Base-by-base conservation (phyloP, 495 filamentous ascomycete genomes). In the Aspergillus carlsbadensis region DNA sequence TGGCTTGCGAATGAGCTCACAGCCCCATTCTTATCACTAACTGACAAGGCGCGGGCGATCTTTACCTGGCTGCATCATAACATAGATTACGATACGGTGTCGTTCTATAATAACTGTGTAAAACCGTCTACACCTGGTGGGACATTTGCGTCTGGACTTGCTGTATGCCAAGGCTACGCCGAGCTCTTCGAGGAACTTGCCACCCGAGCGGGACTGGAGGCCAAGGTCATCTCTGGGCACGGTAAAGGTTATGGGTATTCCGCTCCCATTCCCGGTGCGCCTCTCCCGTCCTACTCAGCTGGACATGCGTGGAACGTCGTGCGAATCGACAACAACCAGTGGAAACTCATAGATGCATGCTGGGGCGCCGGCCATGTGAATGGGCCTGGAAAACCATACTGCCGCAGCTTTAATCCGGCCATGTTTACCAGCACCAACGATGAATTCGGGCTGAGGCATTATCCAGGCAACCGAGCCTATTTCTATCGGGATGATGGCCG, bases 21-120 rank as follows among this genome's bases (percentile, higher is more conserved):
- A 45, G 69, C 78, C 7, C 91, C 90, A 2, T 97, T 97, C 67
- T 70, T 83, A 6, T 94, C 89, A 2, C 60, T 70, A 0, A 96
- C 92, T 2, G 94, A 98, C 68, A 96, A 96, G 71, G 92, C 94
- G 10, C 83, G 94, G 14, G 88, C 80, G 8, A 87, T 98, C 55
- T 98, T 98, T 69, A 89, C 90, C 7, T 98, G 92, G 94, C 80
- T 91, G 43, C 94, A 98, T 70, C 87, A 98, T 70, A 98, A 97
- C 64, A 84, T 98, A 56, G 75, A 76, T 42, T 98, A 98, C 71
- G 89, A 98, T 68, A 78, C 81, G 5, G 72, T 83, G 34, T 78
- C 83, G 39, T 94, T 96, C 76, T 92, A 92, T 67, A 81, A 79
- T 54, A 78, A 84, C 40, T 82, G 70, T 51, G 77, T 95, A 34